Evolutionary conservation across 2,329 filamentous ascomycete genomes (phyloP).

Genomic region (Graphiopsis chlorocephala): DNA sequence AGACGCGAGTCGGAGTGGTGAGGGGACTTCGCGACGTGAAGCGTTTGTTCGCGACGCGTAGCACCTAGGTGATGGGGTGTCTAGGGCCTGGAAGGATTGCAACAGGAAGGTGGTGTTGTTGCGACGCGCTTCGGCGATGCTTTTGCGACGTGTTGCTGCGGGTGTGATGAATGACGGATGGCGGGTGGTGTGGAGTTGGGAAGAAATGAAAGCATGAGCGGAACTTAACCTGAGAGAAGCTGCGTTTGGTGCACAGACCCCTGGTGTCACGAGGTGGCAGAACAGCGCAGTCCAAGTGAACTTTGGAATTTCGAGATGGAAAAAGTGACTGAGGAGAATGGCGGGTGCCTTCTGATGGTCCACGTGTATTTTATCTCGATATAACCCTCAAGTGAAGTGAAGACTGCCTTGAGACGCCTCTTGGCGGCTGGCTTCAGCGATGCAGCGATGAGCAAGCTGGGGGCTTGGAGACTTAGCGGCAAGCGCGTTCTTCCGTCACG

Average conservation of each 20-base stretch:
- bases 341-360: conserved; percentile 25
- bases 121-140: conserved; percentile 15
- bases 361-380: conserved; percentile 24
- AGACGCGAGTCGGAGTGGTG: conserved; percentile 11
- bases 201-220: conserved; percentile 16
- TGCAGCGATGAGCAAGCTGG: conserved; percentile 1
- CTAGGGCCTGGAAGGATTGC: background rate
- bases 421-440: conserved; percentile 7
- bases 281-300: conserved; percentile 4
- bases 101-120: background rate
- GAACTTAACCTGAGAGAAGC: conserved; percentile 13
- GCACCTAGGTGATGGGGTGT: conserved; percentile 4
- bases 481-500: conserved; percentile 11
- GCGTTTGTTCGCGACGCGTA: conserved; percentile 14
- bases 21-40: conserved; percentile 14
- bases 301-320: conserved; percentile 5
- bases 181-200: conserved; percentile 11
- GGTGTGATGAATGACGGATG: conserved; percentile 14
- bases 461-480: conserved; percentile 9
- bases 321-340: conserved; percentile 27
- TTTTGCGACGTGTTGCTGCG: conserved; percentile 7
- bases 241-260: conserved; percentile 1
- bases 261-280: conserved; percentile 6
- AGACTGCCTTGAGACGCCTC: background rate
- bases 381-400: conserved; percentile 9